Conservation (phyloP, 257 asterid species). For the Fraxinus anomala region DNA sequence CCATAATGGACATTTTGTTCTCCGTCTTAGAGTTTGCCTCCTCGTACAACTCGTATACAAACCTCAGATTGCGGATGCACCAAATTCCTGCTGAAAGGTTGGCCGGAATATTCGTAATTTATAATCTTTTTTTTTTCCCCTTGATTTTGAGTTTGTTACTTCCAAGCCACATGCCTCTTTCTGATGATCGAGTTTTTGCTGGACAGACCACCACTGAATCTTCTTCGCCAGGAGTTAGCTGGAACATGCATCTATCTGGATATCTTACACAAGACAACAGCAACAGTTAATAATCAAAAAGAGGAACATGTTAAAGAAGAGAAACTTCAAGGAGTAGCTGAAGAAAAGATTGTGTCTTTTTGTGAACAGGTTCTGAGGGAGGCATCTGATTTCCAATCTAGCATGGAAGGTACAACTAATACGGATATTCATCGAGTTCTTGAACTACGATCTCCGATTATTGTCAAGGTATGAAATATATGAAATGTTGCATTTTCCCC, state of each 20-base stretch:
- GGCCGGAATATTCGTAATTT: slow-evolving; percentile 17
- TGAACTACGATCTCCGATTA: slow-evolving; percentile 88
- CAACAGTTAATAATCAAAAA: slow-evolving; percentile 33
- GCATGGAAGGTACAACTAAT: slow-evolving; percentile 69
- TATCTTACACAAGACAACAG: slow-evolving; percentile 84
- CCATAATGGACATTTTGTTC: slow-evolving; percentile 85
- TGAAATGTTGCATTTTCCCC: slow-evolving; percentile 3
- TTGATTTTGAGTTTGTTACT: slow-evolving; percentile 25
- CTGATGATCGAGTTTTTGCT: slow-evolving; percentile 20
- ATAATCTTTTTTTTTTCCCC: background rate
- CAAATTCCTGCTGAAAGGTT: slow-evolving; percentile 87
- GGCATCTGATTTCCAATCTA: slow-evolving; percentile 90
- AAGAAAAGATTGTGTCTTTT: slow-evolving; percentile 83
- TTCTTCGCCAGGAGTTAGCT: slow-evolving; percentile 96
- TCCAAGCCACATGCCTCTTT: slow-evolving; percentile 12
- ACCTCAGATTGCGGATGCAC: slow-evolving; percentile 82
- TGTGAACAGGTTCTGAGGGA: slow-evolving; percentile 89
- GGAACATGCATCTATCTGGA: slow-evolving; percentile 91
- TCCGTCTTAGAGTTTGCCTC: slow-evolving; percentile 91
- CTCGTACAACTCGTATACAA: slow-evolving; percentile 85
- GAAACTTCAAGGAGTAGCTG: slow-evolving; percentile 74
- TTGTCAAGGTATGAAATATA: slow-evolving; percentile 74
- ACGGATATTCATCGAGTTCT: slow-evolving; percentile 90
- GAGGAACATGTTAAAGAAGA: slow-evolving; percentile 56
- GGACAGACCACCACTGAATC: slow-evolving; percentile 88